Evolutionary conservation across 345 rosid species (phyloP).

Genomic region (Salix exigua): DNA sequence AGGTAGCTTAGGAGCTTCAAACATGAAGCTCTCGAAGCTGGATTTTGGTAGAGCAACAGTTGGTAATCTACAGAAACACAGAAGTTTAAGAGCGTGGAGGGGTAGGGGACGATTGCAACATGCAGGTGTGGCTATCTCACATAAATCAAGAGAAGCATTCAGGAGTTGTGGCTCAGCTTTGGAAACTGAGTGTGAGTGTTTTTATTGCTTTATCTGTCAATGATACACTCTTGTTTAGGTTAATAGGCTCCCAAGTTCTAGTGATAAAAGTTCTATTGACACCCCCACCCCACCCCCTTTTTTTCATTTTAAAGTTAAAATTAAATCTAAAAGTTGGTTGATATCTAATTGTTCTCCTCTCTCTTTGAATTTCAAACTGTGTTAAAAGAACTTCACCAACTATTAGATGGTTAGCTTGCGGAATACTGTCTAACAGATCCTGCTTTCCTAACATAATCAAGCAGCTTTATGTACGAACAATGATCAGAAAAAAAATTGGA

Average conservation of each 20-base stretch:
- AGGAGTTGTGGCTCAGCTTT: conserved; percentile 19
- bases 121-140: conserved; percentile 27
- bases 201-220: neutral
- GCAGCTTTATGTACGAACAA: neutral
- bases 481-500: no score
- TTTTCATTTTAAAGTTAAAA: neutral
- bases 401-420: neutral
- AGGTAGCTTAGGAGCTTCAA: conserved; percentile 43
- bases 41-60: conserved; percentile 23
- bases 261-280: neutral
- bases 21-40: conserved; percentile 19
- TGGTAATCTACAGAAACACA: conserved; percentile 13
- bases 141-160: conserved; percentile 21
- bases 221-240: neutral
- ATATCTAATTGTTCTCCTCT: neutral
- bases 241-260: neutral
- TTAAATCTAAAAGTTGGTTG: neutral
- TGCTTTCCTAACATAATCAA: neutral
- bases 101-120: conserved; percentile 25
- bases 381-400: neutral
- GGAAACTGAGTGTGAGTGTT: conserved; percentile 36
- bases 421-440: neutral
- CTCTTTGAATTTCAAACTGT: neutral
- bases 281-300: neutral
- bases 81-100: conserved; percentile 16